Percentiles rank a stretch among this genome's conserved stretches.
These are phyloP conservation scores for Colletotrichum chrysophilum DNA, from an alignment of 2,329 filamentous ascomycete species.

Conservation along the genomic window DNA sequence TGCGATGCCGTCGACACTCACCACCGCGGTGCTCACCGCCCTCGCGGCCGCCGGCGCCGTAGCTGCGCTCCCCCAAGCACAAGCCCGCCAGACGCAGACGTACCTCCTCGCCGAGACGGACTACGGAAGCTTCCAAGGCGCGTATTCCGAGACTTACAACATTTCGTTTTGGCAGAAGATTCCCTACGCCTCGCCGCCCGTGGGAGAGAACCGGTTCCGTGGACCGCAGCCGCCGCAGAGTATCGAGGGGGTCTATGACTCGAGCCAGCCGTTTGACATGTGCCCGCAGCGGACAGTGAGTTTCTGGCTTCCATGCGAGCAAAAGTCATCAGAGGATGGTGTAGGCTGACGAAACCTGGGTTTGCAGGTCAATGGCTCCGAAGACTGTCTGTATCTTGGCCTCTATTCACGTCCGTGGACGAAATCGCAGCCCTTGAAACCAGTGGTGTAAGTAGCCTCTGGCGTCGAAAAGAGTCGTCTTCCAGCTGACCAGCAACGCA, in stretches of 20 bases:
- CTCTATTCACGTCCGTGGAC: slow-evolving; percentile 65
- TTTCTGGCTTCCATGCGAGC: neutral
- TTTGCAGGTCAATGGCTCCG: slow-evolving; percentile 51
- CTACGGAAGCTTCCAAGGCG: slow-evolving; percentile 58
- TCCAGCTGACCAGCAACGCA: neutral
- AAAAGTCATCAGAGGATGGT: neutral
- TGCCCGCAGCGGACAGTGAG: slow-evolving; percentile 60
- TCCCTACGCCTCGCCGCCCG: slow-evolving; percentile 64
- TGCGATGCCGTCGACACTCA: neutral
- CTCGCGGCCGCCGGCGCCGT: neutral
- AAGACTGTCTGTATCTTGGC: slow-evolving; percentile 67
- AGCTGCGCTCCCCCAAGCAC: neutral
- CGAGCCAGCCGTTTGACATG: slow-evolving; percentile 59
- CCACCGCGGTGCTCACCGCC: neutral
- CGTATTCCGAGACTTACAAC: slow-evolving; percentile 56
- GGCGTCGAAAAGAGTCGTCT: neutral
- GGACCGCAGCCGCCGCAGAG: slow-evolving; percentile 60
- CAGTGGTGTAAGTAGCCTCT: slow-evolving; percentile 47
- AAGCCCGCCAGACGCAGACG: neutral
- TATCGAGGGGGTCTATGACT: slow-evolving; percentile 57
- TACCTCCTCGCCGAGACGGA: slow-evolving; percentile 34
- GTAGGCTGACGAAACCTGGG: neutral
- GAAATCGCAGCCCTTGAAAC: slow-evolving; percentile 45
- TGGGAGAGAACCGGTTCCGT: slow-evolving; percentile 63
- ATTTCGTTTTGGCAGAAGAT: slow-evolving; percentile 66